A percentile compares a stretch with the other conserved stretches of the same genome.
These are phyloP conservation scores for Ceratocystis ficicola DNA, from an alignment of 2,329 filamentous ascomycete species.

Conservation along the genomic window DNA sequence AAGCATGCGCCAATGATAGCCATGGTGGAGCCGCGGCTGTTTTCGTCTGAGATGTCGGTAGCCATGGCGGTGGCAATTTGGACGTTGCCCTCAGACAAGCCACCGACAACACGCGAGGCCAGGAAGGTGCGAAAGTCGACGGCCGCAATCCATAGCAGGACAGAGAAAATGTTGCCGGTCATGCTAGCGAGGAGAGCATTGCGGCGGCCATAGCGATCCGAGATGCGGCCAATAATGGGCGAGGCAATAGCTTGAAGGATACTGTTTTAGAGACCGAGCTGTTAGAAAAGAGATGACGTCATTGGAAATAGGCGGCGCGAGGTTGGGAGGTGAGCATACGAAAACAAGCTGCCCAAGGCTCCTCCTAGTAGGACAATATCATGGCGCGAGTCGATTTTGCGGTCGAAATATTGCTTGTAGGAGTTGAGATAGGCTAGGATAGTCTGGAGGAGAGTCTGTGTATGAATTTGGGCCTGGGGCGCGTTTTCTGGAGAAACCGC, in stretches of 20 bases:
- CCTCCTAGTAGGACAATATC: slow-evolving; percentile 93
- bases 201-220: slow-evolving; percentile 76
- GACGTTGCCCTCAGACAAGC: slow-evolving; percentile 90
- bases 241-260: slow-evolving; percentile 86
- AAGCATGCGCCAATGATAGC: slow-evolving; percentile 93
- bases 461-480: slow-evolving; percentile 25
- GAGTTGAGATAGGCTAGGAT: slow-evolving; percentile 76
- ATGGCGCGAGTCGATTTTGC: slow-evolving; percentile 89
- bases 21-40: slow-evolving; percentile 80
- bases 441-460: slow-evolving; percentile 57
- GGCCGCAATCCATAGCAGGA: slow-evolving; percentile 86
- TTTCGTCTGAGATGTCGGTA: slow-evolving; percentile 83
- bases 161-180: slow-evolving; percentile 82
- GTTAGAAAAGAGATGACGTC: slow-evolving; percentile 11
- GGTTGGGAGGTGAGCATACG: slow-evolving; percentile 31
- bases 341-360: slow-evolving; percentile 84
- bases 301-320: background rate
- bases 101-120: slow-evolving; percentile 82
- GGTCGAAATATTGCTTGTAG: slow-evolving; percentile 87
- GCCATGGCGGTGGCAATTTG: slow-evolving; percentile 94
- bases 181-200: slow-evolving; percentile 83
- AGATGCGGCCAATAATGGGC: slow-evolving; percentile 77
- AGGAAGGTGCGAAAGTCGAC: slow-evolving; percentile 93
- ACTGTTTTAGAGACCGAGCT: slow-evolving; percentile 32
- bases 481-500: slow-evolving; percentile 31